phyloP scores from a whole-genome alignment of 805 yeast species.

The Maudiozyma serrabonitensis region DNA sequence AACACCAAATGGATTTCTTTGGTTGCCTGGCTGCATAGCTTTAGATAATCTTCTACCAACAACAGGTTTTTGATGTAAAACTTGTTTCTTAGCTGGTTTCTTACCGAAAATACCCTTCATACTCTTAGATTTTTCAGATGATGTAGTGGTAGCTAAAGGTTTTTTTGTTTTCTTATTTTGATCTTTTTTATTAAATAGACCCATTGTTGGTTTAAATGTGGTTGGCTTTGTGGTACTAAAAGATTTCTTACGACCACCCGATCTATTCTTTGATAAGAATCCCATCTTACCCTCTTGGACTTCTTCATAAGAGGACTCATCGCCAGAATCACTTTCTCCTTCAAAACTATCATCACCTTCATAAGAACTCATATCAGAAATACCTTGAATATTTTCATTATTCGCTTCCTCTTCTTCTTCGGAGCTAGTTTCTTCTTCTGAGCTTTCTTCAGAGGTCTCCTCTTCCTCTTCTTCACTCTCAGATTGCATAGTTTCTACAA shows the following conservation, averaged over 20 bases:
- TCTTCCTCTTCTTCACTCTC: neutral
- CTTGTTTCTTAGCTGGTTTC: neutral
- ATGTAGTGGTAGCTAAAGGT: neutral
- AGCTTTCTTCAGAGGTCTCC: neutral
- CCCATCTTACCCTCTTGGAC: neutral
- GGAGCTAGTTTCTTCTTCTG: neutral
- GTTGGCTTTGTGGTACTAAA: slow-evolving; percentile 3
- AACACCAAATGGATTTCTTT: neutral
- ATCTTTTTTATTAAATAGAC: neutral
- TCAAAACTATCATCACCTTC: neutral
- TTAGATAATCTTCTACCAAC: neutral
- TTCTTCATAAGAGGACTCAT: neutral
- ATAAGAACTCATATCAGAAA: neutral
- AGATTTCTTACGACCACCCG: neutral
- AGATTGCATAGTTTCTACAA: neutral
- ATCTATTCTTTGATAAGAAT: neutral
- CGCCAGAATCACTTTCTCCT: neutral
- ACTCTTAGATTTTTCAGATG: neutral
- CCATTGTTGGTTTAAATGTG: neutral
- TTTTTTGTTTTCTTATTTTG: neutral
- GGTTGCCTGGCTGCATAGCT: neutral
- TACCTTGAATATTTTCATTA: neutral
- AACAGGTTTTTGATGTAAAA: neutral
- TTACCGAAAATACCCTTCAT: neutral
- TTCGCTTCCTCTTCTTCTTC: neutral